A percentile compares a stretch with the other conserved stretches of the same genome.
phyloP scores from a whole-genome alignment of 2,329 filamentous ascomycete genomes.

The Alternaria atra region DNA sequence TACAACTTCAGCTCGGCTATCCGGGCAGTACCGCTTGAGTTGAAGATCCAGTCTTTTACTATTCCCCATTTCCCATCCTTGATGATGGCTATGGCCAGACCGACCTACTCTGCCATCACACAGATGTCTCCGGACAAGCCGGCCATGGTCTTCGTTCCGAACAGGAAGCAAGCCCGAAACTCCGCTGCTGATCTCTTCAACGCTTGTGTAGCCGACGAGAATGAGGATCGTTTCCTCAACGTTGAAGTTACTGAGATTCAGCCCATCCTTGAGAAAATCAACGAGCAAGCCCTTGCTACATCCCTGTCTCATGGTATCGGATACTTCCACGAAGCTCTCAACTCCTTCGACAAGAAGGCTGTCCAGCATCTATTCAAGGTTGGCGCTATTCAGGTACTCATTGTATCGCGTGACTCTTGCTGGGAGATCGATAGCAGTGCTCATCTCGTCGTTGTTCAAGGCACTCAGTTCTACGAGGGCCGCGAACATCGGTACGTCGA shows the following conservation, averaged over 20 bases:
- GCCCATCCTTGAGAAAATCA: constrained; percentile 81
- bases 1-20: constrained; percentile 98
- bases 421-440: constrained; percentile 92
- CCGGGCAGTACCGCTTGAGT: constrained; percentile 85
- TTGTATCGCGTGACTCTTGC: constrained; percentile 86
- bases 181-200: constrained; percentile 87
- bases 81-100: constrained; percentile 98
- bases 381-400: constrained; percentile 86
- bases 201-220: constrained; percentile 86
- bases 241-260: constrained; percentile 82
- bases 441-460: constrained; percentile 95
- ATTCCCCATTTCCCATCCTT: constrained; percentile 97
- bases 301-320: constrained; percentile 93
- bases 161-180: constrained; percentile 87
- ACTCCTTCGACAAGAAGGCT: constrained; percentile 87
- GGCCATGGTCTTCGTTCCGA: constrained; percentile 90
- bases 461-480: constrained; percentile 96
- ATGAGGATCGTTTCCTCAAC: constrained; percentile 93
- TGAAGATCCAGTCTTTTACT: constrained; percentile 94
- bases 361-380: constrained; percentile 91
- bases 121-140: constrained; percentile 90
- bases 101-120: constrained; percentile 86
- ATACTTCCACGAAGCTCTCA: constrained; percentile 96
- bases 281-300: constrained; percentile 87
- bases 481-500: constrained; percentile 97